These are phyloP conservation scores for Populus alba DNA, from an alignment of 345 rosid species.

Conservation along the genomic window DNA sequence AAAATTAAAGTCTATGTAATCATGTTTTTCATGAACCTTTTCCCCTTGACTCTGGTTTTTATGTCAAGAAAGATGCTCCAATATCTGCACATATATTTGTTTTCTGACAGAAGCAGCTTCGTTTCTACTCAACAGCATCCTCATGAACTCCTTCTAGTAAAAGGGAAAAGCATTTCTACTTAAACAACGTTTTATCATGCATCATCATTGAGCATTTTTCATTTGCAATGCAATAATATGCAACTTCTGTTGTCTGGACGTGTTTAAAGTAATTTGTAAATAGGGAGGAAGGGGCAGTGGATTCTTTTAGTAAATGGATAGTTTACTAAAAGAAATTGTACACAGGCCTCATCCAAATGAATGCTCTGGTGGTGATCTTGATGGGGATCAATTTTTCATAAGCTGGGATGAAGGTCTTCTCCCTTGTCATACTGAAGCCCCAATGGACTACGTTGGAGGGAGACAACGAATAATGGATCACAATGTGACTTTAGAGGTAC, in stretches of 20 bases:
- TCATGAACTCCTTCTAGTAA: neutral
- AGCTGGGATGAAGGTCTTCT: slow-evolving; percentile 85
- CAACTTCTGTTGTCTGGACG: neutral
- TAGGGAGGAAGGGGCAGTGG: neutral
- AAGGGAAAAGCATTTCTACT: neutral
- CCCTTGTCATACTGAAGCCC: slow-evolving; percentile 62
- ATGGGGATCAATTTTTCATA: slow-evolving; percentile 82
- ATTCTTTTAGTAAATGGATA: neutral
- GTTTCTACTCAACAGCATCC: no score
- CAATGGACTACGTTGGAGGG: slow-evolving; percentile 83
- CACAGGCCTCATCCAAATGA: slow-evolving; percentile 96
- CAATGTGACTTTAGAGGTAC: slow-evolving; percentile 78
- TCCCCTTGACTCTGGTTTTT: no score
- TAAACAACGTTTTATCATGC: neutral
- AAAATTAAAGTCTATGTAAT: no score
- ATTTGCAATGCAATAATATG: neutral
- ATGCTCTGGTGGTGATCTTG: slow-evolving; percentile 99
- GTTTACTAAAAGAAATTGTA: slow-evolving; percentile 4
- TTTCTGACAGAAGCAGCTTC: no score
- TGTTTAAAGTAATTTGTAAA: neutral
- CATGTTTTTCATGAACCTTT: no score
- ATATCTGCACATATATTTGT: no score
- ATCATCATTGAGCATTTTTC: neutral
- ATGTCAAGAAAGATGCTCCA: no score
- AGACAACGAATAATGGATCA: slow-evolving; percentile 83